These are phyloP conservation scores for Fusarium humuli DNA, from an alignment of 2,329 filamentous ascomycete species.

Conservation along the genomic window DNA sequence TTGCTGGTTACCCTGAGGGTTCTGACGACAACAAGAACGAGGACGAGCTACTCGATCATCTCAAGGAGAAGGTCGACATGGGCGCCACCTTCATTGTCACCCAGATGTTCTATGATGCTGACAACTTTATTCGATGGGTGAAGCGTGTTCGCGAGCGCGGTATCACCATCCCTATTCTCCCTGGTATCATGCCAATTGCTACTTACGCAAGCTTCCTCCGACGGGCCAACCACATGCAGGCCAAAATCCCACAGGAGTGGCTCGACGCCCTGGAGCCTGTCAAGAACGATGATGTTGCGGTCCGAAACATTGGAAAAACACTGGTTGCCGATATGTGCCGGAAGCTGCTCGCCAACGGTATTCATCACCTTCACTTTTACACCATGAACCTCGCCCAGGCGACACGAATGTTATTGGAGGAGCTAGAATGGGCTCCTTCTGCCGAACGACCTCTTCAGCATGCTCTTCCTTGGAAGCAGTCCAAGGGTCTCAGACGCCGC, in stretches of 20 bases:
- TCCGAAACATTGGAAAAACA: conserved; percentile 87
- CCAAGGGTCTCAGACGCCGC: conserved; percentile 86
- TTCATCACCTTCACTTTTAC: conserved; percentile 95
- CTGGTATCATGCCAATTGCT: conserved; percentile 89
- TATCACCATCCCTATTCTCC: conserved; percentile 84
- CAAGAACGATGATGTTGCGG: conserved; percentile 95
- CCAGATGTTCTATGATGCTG: conserved; percentile 99
- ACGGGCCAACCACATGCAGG: conserved; percentile 91
- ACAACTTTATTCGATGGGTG: conserved; percentile 94
- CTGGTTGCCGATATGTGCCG: conserved; percentile 92
- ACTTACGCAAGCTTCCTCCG: conserved; percentile 94
- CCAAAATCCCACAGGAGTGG: conserved; percentile 84
- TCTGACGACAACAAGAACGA: conserved; percentile 92
- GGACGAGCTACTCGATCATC: conserved; percentile 85
- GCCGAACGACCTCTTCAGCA: conserved; percentile 83
- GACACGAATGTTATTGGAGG: conserved; percentile 92
- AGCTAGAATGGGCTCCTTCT: conserved; percentile 84
- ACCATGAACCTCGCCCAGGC: conserved; percentile 99
- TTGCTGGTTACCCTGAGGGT: conserved; percentile 96
- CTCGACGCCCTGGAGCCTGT: conserved; percentile 85
- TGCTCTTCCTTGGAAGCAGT: conserved; percentile 95
- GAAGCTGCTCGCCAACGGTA: conserved; percentile 83
- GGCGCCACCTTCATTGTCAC: conserved; percentile 95
- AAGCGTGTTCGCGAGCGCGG: conserved; percentile 85
- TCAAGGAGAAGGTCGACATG: conserved; percentile 97